Percentiles rank a stretch among this genome's conserved stretches.
phyloP scores from a whole-genome alignment of 768 basidiomycete genomes.

The Omphalotus guepiniiformis region DNA sequence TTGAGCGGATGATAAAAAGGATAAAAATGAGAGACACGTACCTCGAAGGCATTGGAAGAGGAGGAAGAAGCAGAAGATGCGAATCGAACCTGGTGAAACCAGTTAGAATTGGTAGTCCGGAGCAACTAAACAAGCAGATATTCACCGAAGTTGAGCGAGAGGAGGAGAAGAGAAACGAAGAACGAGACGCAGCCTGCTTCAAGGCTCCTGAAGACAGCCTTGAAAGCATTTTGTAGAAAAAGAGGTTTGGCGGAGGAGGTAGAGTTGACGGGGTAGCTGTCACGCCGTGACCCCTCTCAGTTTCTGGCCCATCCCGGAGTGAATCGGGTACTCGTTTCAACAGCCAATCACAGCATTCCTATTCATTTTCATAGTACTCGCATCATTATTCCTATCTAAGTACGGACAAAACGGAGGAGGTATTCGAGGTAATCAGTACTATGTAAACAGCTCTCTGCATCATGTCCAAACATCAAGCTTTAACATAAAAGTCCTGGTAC shows the following conservation, averaged over 20 bases:
- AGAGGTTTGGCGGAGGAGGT: slow-evolving; percentile 39
- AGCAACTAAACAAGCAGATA: slow-evolving; percentile 8
- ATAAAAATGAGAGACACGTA: slow-evolving; percentile 27
- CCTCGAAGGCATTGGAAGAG: slow-evolving; percentile 56
- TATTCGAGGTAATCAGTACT: not conserved
- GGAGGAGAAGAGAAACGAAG: slow-evolving; percentile 32
- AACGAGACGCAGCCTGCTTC: slow-evolving; percentile 50
- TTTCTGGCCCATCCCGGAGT: slow-evolving; percentile 49
- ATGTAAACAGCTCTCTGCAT: too few relatives aligned
- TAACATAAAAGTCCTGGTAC: too few relatives aligned
- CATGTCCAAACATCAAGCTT: not conserved
- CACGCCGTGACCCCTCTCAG: slow-evolving; percentile 38
- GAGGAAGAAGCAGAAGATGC: slow-evolving; percentile 59
- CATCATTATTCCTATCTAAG: too few relatives aligned
- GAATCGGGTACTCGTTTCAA: slow-evolving; percentile 9
- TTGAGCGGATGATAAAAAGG: slow-evolving; percentile 5
- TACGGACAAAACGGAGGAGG: not conserved
- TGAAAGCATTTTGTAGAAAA: slow-evolving; percentile 68
- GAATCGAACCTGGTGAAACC: slow-evolving; percentile 55
- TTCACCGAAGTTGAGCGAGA: slow-evolving; percentile 39
- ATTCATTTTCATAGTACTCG: too few relatives aligned
- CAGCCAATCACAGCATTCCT: slow-evolving; percentile 27
- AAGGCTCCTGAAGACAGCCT: slow-evolving; percentile 76
- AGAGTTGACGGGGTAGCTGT: slow-evolving; percentile 27
- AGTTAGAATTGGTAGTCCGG: too few relatives aligned